These are phyloP conservation scores for Bruguiera hainesii DNA, from an alignment of 441 rosid genomes.

Conservation along the genomic window DNA sequence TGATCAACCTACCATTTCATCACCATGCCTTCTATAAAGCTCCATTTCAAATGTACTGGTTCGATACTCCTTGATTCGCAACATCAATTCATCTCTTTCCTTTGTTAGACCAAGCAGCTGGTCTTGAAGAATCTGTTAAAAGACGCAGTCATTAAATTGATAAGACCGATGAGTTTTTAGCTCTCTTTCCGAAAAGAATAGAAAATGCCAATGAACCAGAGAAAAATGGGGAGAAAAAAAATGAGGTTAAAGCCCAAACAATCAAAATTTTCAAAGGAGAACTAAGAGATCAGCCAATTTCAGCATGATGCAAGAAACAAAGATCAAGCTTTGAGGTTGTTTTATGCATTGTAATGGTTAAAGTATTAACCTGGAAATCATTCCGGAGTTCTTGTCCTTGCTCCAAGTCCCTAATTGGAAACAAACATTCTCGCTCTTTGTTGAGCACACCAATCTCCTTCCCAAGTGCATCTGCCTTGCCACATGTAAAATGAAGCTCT, in stretches of 20 bases:
- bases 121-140: conserved; percentile 30
- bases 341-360: too few species aligned
- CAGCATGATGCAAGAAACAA: too few species aligned
- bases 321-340: too few species aligned
- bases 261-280: too few species aligned
- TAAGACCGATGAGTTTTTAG: neutral
- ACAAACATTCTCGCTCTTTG: conserved; percentile 45
- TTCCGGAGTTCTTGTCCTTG: conserved; percentile 19
- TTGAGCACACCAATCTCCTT: conserved; percentile 34
- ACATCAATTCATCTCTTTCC: conserved; percentile 37
- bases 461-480: conserved; percentile 28
- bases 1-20: conserved; percentile 25
- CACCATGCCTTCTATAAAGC: conserved; percentile 16
- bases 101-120: conserved; percentile 26
- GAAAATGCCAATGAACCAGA: neutral
- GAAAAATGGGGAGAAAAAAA: neutral
- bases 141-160: neutral
- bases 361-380: conserved; percentile 35
- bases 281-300: too few species aligned
- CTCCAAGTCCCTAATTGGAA: conserved; percentile 30
- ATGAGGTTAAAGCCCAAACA: too few species aligned
- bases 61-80: conserved; percentile 31
- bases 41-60: conserved; percentile 25
- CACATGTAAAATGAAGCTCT: conserved; percentile 37
- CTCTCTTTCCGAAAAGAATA: neutral